Conservation (phyloP, 2,329 filamentous ascomycete species). For the Clonostachys sp. region DNA sequence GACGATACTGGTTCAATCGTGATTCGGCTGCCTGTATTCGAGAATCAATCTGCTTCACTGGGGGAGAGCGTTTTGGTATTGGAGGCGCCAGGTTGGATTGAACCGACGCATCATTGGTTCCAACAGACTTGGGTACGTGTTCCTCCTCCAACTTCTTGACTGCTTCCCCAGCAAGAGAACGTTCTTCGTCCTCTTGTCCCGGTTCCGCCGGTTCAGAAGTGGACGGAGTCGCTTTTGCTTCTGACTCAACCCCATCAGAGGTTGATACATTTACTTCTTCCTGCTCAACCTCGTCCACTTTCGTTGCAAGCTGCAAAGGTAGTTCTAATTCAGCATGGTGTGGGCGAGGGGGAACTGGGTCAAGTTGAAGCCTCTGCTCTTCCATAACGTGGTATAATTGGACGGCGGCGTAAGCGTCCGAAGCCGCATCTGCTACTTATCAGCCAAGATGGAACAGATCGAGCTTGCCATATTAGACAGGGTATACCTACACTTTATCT, state of each 20-base stretch:
- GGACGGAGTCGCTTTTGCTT: too few relatives aligned
- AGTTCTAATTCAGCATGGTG: slow-evolving; percentile 61
- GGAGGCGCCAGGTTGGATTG: too few relatives aligned
- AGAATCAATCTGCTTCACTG: slow-evolving; percentile 19
- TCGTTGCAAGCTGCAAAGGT: slow-evolving; percentile 52
- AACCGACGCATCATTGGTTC: too few relatives aligned
- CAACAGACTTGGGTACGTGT: too few relatives aligned
- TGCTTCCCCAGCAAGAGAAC: too few relatives aligned
- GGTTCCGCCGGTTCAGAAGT: too few relatives aligned
- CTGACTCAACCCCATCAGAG: too few relatives aligned
- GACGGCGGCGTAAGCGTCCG: slow-evolving; percentile 76
- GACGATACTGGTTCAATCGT: slow-evolving; percentile 27
- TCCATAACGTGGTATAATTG: slow-evolving; percentile 73
- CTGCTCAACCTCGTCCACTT: too few relatives aligned
- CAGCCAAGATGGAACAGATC: neutral
- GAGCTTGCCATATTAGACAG: neutral
- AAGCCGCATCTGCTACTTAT: slow-evolving; percentile 60
- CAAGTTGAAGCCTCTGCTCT: slow-evolving; percentile 57
- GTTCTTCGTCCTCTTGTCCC: too few relatives aligned
- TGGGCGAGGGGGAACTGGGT: slow-evolving; percentile 68
- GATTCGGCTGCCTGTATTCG: slow-evolving; percentile 37
- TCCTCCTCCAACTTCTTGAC: too few relatives aligned
- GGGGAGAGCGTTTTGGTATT: too few relatives aligned
- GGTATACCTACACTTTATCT: slow-evolving; percentile 60
- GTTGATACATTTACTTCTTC: too few relatives aligned